Conservation (phyloP, 306 rosid species). For the Rosa persica region DNA sequence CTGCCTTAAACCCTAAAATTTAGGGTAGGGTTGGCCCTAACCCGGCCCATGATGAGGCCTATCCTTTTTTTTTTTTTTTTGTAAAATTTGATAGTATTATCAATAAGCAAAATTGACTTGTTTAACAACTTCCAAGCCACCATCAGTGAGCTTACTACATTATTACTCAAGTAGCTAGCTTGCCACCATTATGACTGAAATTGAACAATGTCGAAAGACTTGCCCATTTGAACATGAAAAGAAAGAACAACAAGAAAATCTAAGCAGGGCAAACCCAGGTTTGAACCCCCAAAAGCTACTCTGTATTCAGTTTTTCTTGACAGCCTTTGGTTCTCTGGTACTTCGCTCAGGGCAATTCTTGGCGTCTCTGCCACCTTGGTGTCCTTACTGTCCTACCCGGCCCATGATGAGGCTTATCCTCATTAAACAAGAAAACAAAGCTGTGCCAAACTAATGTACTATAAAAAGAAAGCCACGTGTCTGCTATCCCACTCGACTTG, state of each 20-base stretch:
- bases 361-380: slow-evolving; percentile 31
- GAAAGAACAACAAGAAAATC: not conserved
- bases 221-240: not conserved
- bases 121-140: not conserved
- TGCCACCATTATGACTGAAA: not conserved
- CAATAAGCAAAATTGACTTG: not conserved
- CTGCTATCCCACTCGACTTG: no score
- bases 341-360: slow-evolving; percentile 69
- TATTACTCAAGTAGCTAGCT: slow-evolving; percentile 10
- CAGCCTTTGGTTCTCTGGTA: slow-evolving; percentile 51
- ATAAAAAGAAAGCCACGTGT: no score
- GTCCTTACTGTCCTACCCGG: slow-evolving; percentile 14
- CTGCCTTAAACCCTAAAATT: no score
- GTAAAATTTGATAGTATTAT: not conserved
- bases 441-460: no score
- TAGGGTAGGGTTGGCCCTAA: no score
- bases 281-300: slow-evolving; percentile 15
- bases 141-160: not conserved
- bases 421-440: no score
- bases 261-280: slow-evolving; percentile 36
- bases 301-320: slow-evolving; percentile 15
- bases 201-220: not conserved
- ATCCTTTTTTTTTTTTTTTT: no score
- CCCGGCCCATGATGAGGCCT: no score
- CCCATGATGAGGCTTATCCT: no score